phyloP scores from a whole-genome alignment of 2,329 filamentous ascomycete species.

The Dothideomycetes sp. region DNA sequence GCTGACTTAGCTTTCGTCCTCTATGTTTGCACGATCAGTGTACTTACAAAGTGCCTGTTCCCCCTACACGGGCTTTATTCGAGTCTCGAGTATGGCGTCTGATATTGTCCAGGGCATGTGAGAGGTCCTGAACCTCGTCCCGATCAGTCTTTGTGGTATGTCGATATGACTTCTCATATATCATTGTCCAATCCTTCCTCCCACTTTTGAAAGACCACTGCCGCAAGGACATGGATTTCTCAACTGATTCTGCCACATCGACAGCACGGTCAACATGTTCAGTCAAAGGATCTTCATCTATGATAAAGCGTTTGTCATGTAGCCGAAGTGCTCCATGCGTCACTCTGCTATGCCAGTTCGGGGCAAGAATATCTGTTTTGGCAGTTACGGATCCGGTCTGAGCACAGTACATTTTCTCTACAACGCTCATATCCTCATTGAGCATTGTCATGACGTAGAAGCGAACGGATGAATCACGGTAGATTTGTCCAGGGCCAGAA shows the following conservation, averaged over 20 bases:
- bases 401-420: constrained; percentile 6
- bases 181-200: constrained; percentile 1
- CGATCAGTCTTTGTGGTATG: constrained; percentile 1
- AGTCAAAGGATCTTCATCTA: background rate
- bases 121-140: constrained; percentile 1
- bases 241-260: background rate
- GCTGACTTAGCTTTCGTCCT: no score
- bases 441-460: constrained; percentile 11
- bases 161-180: constrained; percentile 7
- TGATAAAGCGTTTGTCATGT: constrained; percentile 12
- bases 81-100: background rate
- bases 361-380: constrained; percentile 8
- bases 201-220: background rate
- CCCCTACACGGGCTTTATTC: background rate
- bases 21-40: no score
- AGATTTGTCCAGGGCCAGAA: constrained; percentile 5
- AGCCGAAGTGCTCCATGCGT: constrained; percentile 8
- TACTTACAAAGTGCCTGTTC: no score
- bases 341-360: constrained; percentile 12
- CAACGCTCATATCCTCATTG: constrained; percentile 8
- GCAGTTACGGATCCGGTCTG: background rate
- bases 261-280: constrained; percentile 1
- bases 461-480: constrained; percentile 4
- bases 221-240: background rate
- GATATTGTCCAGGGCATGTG: background rate